phyloP scores from a whole-genome alignment of 176 grass and related monocot genomes.

The Musa schizocarpa region DNA sequence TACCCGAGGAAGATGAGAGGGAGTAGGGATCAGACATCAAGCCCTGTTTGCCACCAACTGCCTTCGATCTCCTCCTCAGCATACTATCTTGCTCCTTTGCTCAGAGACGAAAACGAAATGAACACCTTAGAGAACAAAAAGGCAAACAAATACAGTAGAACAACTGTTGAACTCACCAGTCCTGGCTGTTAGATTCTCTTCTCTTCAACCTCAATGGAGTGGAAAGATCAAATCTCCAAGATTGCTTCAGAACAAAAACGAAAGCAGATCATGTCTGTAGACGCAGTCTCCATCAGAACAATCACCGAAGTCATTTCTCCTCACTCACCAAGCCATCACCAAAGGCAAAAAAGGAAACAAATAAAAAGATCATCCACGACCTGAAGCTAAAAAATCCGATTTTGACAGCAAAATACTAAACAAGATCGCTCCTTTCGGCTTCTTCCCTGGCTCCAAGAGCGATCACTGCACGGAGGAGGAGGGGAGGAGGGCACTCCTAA shows the following conservation, averaged over 20 bases:
- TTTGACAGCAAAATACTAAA: constrained; percentile 3
- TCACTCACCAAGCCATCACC: not conserved
- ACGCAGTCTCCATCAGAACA: not conserved
- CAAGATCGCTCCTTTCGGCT: constrained; percentile 4
- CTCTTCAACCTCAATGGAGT: not conserved
- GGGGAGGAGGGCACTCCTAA: not conserved
- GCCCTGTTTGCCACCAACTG: constrained; percentile 13
- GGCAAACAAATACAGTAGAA: not conserved
- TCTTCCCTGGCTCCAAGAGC: not conserved
- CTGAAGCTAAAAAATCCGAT: constrained; percentile 1
- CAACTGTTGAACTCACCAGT: not conserved
- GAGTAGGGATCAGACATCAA: not conserved
- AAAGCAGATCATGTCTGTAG: not conserved
- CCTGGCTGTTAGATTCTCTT: not conserved
- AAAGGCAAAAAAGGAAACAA: not conserved
- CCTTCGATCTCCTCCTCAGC: constrained; percentile 19
- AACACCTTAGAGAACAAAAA: not conserved
- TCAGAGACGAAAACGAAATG: not conserved
- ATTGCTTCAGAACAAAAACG: not conserved
- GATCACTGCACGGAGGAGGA: not conserved
- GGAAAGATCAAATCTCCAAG: not conserved
- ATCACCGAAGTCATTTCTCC: not conserved
- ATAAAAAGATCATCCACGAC: not conserved
- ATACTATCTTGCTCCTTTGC: not conserved
- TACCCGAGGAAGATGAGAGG: not conserved